A percentile compares a stretch with the other conserved stretches of the same genome.
Evolutionary conservation across 2,329 filamentous ascomycete species (phyloP).

Genomic region (Chaetomium strumarium): DNA sequence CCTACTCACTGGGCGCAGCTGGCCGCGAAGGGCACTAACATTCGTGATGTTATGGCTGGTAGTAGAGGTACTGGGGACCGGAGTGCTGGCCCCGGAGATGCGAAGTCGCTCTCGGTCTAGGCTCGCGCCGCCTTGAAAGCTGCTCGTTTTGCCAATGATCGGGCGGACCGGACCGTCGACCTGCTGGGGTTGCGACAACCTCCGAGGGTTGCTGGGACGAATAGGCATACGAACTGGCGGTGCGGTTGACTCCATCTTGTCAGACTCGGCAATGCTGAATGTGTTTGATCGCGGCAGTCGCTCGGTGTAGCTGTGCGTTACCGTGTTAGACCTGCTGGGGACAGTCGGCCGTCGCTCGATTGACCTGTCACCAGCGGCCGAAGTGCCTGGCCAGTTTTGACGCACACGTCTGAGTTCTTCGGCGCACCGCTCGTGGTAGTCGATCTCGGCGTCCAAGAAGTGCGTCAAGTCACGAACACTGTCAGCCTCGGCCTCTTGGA

Average conservation of each 20-base stretch:
- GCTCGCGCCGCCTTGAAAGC: slow-evolving; percentile 33
- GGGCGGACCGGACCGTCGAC: slow-evolving; percentile 34
- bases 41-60: slow-evolving; percentile 24
- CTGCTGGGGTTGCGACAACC: slow-evolving; percentile 14
- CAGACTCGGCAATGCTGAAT: slow-evolving; percentile 34
- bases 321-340: slow-evolving; percentile 44
- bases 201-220: slow-evolving; percentile 26
- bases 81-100: slow-evolving; percentile 18
- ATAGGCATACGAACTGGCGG: slow-evolving; percentile 35
- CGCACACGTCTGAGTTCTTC: slow-evolving; percentile 65
- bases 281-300: slow-evolving; percentile 31
- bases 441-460: slow-evolving; percentile 83
- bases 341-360: slow-evolving; percentile 26
- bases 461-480: slow-evolving; percentile 71
- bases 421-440: slow-evolving; percentile 84
- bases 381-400: slow-evolving; percentile 37
- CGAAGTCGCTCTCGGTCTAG: slow-evolving; percentile 23
- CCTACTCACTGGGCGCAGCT: slow-evolving; percentile 42
- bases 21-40: slow-evolving; percentile 35
- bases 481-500: slow-evolving; percentile 85
- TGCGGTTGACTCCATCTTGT: slow-evolving; percentile 23
- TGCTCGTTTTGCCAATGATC: slow-evolving; percentile 32
- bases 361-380: slow-evolving; percentile 19
- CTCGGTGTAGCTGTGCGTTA: slow-evolving; percentile 38
- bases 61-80: slow-evolving; percentile 7